Base-by-base conservation (phyloP, 208 protist genomes). In the Angomonas ambiguus region DNA sequence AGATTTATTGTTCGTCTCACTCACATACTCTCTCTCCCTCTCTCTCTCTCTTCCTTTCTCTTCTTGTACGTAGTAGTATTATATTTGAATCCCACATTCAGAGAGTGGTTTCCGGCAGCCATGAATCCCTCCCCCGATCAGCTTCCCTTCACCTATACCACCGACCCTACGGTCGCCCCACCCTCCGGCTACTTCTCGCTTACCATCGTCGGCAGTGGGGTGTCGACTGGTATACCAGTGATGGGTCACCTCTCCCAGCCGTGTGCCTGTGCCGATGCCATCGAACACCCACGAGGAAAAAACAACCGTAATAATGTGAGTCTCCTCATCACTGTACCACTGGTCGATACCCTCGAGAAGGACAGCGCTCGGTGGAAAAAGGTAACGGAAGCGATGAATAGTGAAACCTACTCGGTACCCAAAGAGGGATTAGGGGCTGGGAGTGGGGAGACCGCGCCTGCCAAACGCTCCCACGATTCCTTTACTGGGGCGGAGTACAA, bases 281-380 rank as follows among this genome's bases (percentile, higher is more conserved):
- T 93, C 25, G 67, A 51, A 0, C 55, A 91, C 61, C 77, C 85
- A 3, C 28, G 53, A 13, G 84, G 86, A 16, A 79, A 70, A 2
- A 92, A 96, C 79, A 69, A 74, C n/a, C 80, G 91, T 35, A 88
- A 91, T 66, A 93, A 93, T 55, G 86, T 91, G 33, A 87, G 75
- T 41, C 63, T 96, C 8, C 85, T 93, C 34, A 77, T 96, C 51
- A 92, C 83, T 0, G 49, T 91, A 18, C 77, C 80, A 10, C 63
- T 45, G 11, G 16, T 16, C 38, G 38, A 45, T 45, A 45, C 38
- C 11, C 11, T 45, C 11, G 38, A 16, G 38, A 16, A 8, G 38
- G 38, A 45, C 8, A 56, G 8, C 32, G 32, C n/a, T 18, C 18
- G 5, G n/a, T 18, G 10, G 51, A 11, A 11, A 27, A 27, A 11